Base-by-base conservation (phyloP, 352 stramenopile genomes). In the Phytophthora quininea region DNA sequence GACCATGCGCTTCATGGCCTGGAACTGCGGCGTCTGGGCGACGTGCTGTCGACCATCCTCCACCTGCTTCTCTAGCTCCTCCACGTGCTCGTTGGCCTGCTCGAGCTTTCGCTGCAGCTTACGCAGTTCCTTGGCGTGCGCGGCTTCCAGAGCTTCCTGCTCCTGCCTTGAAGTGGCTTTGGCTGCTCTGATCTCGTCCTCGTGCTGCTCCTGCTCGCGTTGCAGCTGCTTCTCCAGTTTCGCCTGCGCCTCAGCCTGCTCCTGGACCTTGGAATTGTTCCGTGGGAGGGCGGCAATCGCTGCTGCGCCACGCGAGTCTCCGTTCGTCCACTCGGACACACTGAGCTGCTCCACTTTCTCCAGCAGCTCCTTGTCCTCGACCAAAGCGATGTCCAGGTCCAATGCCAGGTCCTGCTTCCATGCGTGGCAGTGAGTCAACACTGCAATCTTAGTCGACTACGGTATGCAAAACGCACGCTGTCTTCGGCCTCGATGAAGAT, bases 1-100 rank as follows among this genome's bases (percentile, higher is more conserved):
- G 29, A 96, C 83, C 75, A 93, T 90, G 32, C 76, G 74, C 71
- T 94, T 94, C 82, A 96, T 88, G 50, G 80, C 58, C 64, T 92
- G 83, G 73, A 96, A 96, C 77, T 95, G 88, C 64, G 85, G 80
- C 52, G 84, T 92, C 71, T 93, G 78, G 10, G 86, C 74, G 24
- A 94, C 71, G 66, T 94, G 86, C 69, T 89, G 75, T 50, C 84
- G 69, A 33, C 64, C 69, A 40, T 93, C 84, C 47, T 91, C 82
- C 15, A 90, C 63, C 51, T 80, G 75, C 33, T 54, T 71, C 55
- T 88, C 77, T 12, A 93, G 79, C 32, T 89, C 74, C 33, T 86
- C 77, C 37, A 88, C 72, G 29, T 67, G 78, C 12, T 90, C 74
- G 15, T 69, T 76, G 6, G 85, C 74, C 7, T 84, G 79, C 11